Evolutionary conservation across 83 land plant species (phyloP), one percentile per base, ranked within the genome.

Genomic region (Larix sibirica): DNA sequence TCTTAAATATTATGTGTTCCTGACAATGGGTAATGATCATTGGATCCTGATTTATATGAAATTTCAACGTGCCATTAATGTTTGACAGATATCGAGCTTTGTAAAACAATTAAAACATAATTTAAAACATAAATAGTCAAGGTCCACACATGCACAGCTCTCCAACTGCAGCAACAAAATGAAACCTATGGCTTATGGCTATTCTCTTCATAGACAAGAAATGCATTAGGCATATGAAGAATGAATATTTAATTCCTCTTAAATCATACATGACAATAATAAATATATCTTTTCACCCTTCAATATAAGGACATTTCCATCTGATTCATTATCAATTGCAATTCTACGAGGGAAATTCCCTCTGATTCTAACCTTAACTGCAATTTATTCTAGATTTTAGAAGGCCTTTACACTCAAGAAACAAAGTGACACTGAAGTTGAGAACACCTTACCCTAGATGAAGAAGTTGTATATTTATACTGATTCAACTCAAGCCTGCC

Each of bases 101-200:
- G n/a, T n/a, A n/a, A 5, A 69, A 33, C 2, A 13, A n/a, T 6
- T 3, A 42, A 8, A 44, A 44, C 23, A 42, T 73, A 9, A 73
- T 47, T 20, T 33, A 18, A 40, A 73, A 8, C 13, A 73, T 44
- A 40, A 73, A 44, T 73, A 47, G 58, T 44, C 77, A 40, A 33
- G 20, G 21, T 73, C 56, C n/a, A 73, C 44, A 13, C n/a, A 73
- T 42, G 23, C 4, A 73, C 5, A 10, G 42, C n/a, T 66, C 14
- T 73, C 77, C 14, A 42, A 42, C 23, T 44, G 56, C 58, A 73
- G 70, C 36, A 67, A 24, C 77, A 73, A 73, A 12, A 73, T 21
- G 44, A 16, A 36, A 42, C 47, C 56, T 73, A n/a, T n/a, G 44
- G 95, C 38, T 91, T 90, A 2, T 63, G 28, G 77, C 4, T n/a